phyloP scores from a whole-genome alignment of 192 early-diverging fungal genomes.

The Glomus cerebriforme region DNA sequence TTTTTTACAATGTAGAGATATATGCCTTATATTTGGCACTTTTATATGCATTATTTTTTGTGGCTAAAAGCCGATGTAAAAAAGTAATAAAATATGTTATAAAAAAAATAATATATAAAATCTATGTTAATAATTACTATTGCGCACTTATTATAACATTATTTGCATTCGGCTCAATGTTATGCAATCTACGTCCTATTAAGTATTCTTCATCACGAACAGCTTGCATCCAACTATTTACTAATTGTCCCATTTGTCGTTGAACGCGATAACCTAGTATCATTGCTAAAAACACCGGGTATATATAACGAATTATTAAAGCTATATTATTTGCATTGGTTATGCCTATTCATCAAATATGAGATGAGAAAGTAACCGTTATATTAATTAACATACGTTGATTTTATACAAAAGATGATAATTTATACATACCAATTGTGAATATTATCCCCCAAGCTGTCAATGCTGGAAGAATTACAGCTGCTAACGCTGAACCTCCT shows the following conservation, averaged over 20 bases:
- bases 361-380: background rate
- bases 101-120: background rate
- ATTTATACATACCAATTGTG: slow-evolving; percentile 34
- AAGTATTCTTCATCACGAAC: slow-evolving; percentile 85
- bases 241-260: slow-evolving; percentile 31
- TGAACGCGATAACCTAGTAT: slow-evolving; percentile 33
- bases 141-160: background rate
- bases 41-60: background rate
- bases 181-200: slow-evolving; percentile 84
- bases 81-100: background rate
- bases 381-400: too few species aligned
- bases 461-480: slow-evolving; percentile 41
- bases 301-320: slow-evolving; percentile 38
- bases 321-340: slow-evolving; percentile 27
- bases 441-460: slow-evolving; percentile 39
- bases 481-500: slow-evolving; percentile 32
- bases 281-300: slow-evolving; percentile 46
- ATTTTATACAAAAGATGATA: slow-evolving; percentile 13
- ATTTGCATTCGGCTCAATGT: slow-evolving; percentile 52
- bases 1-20: background rate
- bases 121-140: background rate
- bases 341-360: slow-evolving; percentile 26
- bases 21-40: background rate
- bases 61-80: background rate
- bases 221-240: slow-evolving; percentile 72